Percentiles rank a stretch among this genome's conserved stretches.
These are phyloP conservation scores for Starmerella sirachaensis DNA, from an alignment of 805 yeast genomes.

Conservation along the genomic window DNA sequence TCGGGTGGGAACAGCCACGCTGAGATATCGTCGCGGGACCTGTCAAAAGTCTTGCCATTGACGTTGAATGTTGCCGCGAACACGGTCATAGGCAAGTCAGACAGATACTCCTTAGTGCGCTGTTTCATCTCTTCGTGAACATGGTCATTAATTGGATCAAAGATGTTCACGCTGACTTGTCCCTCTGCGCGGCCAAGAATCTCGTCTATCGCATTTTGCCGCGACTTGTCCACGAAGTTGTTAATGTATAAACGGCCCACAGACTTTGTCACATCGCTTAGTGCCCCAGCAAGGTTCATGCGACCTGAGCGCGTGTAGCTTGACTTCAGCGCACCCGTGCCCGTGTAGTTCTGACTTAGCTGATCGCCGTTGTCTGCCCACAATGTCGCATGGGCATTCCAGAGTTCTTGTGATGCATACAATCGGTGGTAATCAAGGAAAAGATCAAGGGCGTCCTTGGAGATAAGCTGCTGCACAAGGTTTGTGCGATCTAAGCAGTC, in stretches of 20 bases:
- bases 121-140: conserved; percentile 54
- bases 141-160: conserved; percentile 79
- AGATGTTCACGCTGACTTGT: conserved; percentile 57
- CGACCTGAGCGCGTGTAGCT: conserved; percentile 91
- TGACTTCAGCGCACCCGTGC: conserved; percentile 92
- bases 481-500: conserved; percentile 94
- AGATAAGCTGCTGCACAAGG: conserved; percentile 63
- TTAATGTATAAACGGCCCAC: conserved; percentile 91
- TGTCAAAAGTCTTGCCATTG: conserved; percentile 50
- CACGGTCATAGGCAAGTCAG: conserved; percentile 46
- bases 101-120: conserved; percentile 43
- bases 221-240: conserved; percentile 83
- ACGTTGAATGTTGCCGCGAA: conserved; percentile 82
- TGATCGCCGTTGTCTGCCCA: conserved; percentile 99
- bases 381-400: conserved; percentile 64
- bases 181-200: conserved; percentile 69
- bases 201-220: conserved; percentile 81
- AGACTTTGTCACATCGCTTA: conserved; percentile 94
- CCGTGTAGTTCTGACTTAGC: conserved; percentile 88
- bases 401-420: conserved; percentile 40
- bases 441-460: conserved; percentile 49
- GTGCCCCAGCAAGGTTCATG: conserved; percentile 91
- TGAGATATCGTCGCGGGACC: conserved; percentile 37
- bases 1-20: conserved; percentile 69
- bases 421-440: conserved; percentile 36